Evolutionary conservation across 768 basidiomycete species (phyloP).

Genomic region (Suillus placidus): DNA sequence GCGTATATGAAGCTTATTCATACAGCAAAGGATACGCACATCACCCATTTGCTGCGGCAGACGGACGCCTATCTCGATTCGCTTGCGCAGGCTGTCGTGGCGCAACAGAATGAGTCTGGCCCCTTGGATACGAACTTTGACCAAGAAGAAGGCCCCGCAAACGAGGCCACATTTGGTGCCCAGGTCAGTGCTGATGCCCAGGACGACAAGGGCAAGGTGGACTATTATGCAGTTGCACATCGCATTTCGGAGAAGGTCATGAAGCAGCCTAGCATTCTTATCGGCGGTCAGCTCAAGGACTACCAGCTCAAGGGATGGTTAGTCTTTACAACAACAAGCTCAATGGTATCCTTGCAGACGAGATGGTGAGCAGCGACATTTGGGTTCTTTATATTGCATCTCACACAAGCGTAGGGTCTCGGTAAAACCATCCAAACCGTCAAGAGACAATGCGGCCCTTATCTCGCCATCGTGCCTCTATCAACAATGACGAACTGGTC

Average conservation of each 20-base stretch:
- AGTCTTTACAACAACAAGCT: slow-evolving; percentile 95
- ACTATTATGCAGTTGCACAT: slow-evolving; percentile 97
- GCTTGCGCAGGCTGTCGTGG: slow-evolving; percentile 89
- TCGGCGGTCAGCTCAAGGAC: slow-evolving; percentile 90
- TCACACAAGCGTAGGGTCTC: slow-evolving; percentile 64
- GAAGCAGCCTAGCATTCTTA: slow-evolving; percentile 70
- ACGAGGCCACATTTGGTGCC: slow-evolving; percentile 93
- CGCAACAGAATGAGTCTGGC: slow-evolving; percentile 82
- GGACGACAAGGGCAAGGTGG: slow-evolving; percentile 74
- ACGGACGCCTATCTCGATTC: slow-evolving; percentile 96
- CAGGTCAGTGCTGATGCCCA: slow-evolving; percentile 59
- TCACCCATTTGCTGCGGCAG: slow-evolving; percentile 92
- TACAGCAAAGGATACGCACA: slow-evolving; percentile 98
- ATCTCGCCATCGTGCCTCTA: slow-evolving; percentile 93
- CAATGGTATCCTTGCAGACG: slow-evolving; percentile 93
- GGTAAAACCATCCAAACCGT: slow-evolving; percentile 91
- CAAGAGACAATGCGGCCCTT: slow-evolving; percentile 91
- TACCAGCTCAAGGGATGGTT: slow-evolving; percentile 98
- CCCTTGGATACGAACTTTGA: slow-evolving; percentile 49
- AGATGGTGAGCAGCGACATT: slow-evolving; percentile 63
- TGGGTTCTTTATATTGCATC: slow-evolving; percentile 9
- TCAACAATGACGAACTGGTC: slow-evolving; percentile 98
- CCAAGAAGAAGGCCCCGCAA: slow-evolving; percentile 71
- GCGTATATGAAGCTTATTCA: slow-evolving; percentile 99
- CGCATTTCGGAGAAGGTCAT: slow-evolving; percentile 84